Percentiles rank a stretch among this genome's conserved stretches.
Conservation (phyloP, 306 rosid genomes). For the Cicer pinnatifidum region DNA sequence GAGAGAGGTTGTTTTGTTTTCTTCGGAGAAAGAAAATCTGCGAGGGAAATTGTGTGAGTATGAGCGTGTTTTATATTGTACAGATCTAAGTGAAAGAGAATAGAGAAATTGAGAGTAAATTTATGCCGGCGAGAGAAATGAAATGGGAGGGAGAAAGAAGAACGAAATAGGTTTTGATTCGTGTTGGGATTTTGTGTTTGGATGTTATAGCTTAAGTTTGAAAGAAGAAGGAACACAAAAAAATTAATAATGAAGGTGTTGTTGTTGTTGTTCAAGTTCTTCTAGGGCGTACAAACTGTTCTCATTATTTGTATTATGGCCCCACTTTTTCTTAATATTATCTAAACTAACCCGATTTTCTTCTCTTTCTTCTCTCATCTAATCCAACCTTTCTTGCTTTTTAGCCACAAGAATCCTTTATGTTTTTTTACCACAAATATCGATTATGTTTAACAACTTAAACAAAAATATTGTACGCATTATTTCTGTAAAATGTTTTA, state of each 20-base stretch:
- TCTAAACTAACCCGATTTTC: not conserved
- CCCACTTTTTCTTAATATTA: not conserved
- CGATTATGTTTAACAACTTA: no score
- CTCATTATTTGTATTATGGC: not conserved
- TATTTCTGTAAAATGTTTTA: no score
- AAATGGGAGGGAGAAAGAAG: not conserved
- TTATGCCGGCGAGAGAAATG: not conserved
- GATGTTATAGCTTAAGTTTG: not conserved
- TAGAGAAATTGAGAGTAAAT: not conserved
- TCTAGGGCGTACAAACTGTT: constrained; percentile 5
- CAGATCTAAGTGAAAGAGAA: constrained; percentile 39
- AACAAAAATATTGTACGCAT: no score
- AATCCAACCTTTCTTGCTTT: not conserved
- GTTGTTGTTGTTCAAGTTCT: not conserved
- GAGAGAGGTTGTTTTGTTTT: not conserved
- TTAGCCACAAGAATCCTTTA: not conserved
- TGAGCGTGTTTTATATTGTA: not conserved
- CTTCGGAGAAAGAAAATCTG: not conserved
- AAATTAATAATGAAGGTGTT: not conserved
- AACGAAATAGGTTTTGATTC: constrained; percentile 18
- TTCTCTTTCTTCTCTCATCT: not conserved
- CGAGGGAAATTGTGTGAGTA: constrained; percentile 2
- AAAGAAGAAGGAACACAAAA: not conserved
- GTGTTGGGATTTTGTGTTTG: not conserved
- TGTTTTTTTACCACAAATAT: no score